Evolutionary conservation across 2,329 filamentous ascomycete genomes (phyloP).

Genomic region (Aspergillus terreus): DNA sequence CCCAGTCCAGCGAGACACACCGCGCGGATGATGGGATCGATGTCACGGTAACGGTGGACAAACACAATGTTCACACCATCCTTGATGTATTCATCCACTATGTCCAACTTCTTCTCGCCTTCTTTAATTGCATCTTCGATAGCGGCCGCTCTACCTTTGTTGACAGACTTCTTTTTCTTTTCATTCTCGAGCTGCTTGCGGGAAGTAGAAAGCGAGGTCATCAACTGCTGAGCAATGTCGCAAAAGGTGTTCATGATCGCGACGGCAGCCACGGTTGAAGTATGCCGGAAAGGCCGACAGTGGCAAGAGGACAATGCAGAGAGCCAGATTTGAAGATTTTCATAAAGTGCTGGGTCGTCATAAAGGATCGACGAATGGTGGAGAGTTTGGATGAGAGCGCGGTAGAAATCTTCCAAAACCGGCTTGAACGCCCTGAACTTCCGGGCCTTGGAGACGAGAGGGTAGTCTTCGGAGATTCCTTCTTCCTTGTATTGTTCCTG

Average conservation of each 20-base stretch:
- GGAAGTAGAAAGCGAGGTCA: slow-evolving; percentile 68
- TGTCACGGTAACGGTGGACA: slow-evolving; percentile 90
- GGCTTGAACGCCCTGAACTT: slow-evolving; percentile 73
- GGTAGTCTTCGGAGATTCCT: slow-evolving; percentile 78
- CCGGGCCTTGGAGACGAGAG: slow-evolving; percentile 78
- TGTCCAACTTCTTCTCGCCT: slow-evolving; percentile 65
- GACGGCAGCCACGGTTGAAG: slow-evolving; percentile 79
- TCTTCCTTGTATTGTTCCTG: slow-evolving; percentile 81
- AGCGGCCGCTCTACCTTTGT: slow-evolving; percentile 72
- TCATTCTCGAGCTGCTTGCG: slow-evolving; percentile 77
- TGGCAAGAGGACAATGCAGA: slow-evolving; percentile 84
- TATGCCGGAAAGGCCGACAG: slow-evolving; percentile 88
- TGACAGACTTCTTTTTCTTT: slow-evolving; percentile 65
- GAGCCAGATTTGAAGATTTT: slow-evolving; percentile 88
- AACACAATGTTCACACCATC: slow-evolving; percentile 92
- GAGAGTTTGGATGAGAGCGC: slow-evolving; percentile 69
- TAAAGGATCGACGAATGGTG: slow-evolving; percentile 82
- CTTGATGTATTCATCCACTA: slow-evolving; percentile 68
- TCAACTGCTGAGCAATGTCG: slow-evolving; percentile 65
- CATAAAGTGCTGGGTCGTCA: slow-evolving; percentile 69
- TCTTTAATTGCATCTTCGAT: slow-evolving; percentile 70
- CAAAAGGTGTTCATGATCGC: slow-evolving; percentile 76
- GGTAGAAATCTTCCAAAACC: slow-evolving; percentile 74
- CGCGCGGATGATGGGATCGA: slow-evolving; percentile 81
- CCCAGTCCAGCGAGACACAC: slow-evolving; percentile 86